A percentile compares a stretch with the other conserved stretches of the same genome.
Conservation (phyloP, 371 early-diverging fungal genomes). For the Saksenaea oblongispora region DNA sequence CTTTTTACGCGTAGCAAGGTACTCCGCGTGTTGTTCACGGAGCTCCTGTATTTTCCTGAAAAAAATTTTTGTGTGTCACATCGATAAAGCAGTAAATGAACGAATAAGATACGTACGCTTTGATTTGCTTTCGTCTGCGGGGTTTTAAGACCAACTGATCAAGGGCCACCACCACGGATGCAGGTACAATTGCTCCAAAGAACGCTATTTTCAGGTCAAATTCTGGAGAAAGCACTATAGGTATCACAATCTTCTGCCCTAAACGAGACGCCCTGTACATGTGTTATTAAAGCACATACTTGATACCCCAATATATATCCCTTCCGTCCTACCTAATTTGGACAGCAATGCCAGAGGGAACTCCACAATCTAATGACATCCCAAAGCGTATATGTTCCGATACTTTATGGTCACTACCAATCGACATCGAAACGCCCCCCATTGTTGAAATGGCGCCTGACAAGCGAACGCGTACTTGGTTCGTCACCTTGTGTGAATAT, state of each 20-base stretch:
- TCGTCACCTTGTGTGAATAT: conserved; percentile 42
- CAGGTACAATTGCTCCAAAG: conserved; percentile 69
- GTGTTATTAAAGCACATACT: background rate
- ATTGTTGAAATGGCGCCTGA: conserved; percentile 51
- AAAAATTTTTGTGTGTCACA: background rate
- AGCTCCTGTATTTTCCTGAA: conserved; percentile 71
- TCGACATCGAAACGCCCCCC: conserved; percentile 51
- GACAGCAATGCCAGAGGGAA: conserved; percentile 71
- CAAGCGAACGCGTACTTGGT: conserved; percentile 32
- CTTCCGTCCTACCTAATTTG: conserved; percentile 61
- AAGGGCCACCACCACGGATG: conserved; percentile 59
- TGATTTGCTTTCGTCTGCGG: conserved; percentile 59
- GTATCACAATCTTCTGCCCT: conserved; percentile 84
- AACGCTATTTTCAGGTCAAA: conserved; percentile 71
- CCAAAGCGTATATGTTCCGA: conserved; percentile 70
- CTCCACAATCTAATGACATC: conserved; percentile 76
- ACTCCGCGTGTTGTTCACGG: conserved; percentile 75
- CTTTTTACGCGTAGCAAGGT: conserved; percentile 68
- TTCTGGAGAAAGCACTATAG: conserved; percentile 75
- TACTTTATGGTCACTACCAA: conserved; percentile 67
- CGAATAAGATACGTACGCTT: conserved; percentile 49
- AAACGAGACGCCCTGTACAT: conserved; percentile 69
- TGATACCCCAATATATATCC: background rate
- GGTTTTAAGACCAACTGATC: conserved; percentile 75
- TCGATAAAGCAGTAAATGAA: background rate